Percentiles rank a stretch among this genome's conserved stretches.
Conservation (phyloP, 371 early-diverging fungal genomes). For the Choanephora cucurbitarum region DNA sequence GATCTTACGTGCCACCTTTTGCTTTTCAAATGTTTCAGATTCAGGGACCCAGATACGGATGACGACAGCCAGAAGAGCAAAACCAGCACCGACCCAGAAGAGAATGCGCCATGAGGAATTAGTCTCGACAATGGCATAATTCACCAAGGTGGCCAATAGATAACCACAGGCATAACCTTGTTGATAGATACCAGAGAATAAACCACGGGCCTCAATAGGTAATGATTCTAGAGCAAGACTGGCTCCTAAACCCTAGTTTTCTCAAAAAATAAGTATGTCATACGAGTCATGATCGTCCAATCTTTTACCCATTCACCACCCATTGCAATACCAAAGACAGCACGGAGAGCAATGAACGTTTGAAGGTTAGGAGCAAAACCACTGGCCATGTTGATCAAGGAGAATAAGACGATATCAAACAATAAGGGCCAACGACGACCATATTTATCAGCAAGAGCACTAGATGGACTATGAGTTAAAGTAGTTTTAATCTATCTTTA, state of each 20-base stretch:
- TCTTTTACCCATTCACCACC: constrained; percentile 72
- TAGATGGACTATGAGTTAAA: constrained; percentile 12
- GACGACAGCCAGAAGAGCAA: constrained; percentile 59
- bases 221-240: constrained; percentile 71
- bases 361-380: constrained; percentile 66
- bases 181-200: constrained; percentile 77
- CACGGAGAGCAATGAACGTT: constrained; percentile 50
- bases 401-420: constrained; percentile 64
- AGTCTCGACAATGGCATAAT: constrained; percentile 51
- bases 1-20: constrained; percentile 38
- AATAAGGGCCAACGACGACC: constrained; percentile 75
- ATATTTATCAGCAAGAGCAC: constrained; percentile 61
- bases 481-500: background rate
- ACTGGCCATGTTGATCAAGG: constrained; percentile 65
- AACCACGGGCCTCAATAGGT: constrained; percentile 66
- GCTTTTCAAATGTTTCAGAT: constrained; percentile 55
- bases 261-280: background rate
- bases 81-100: constrained; percentile 69
- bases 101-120: constrained; percentile 68
- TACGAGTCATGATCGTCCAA: too few species aligned
- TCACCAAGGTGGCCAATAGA: constrained; percentile 62
- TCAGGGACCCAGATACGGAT: constrained; percentile 70
- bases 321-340: constrained; percentile 72
- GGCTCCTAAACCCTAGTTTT: constrained; percentile 62
- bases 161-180: constrained; percentile 72